Evolutionary conservation across 495 filamentous ascomycete species (phyloP).

Genomic region (Aspergillus leporis): DNA sequence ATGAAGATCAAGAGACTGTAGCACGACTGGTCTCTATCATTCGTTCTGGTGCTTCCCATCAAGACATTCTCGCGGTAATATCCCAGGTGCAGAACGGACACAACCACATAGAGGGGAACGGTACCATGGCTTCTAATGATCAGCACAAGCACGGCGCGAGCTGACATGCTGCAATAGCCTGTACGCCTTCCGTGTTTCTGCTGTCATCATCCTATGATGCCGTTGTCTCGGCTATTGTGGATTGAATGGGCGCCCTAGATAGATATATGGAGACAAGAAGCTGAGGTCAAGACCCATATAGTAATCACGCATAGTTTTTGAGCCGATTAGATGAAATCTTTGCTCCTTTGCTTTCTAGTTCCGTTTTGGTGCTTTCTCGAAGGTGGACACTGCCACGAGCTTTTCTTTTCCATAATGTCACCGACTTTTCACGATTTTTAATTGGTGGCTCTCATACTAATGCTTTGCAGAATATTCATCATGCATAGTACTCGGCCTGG

Average conservation of each 20-base stretch:
- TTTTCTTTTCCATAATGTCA: background rate
- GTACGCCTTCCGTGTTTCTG: background rate
- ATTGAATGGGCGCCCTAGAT: background rate
- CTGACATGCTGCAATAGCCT: background rate
- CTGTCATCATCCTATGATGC: background rate
- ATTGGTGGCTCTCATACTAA: background rate
- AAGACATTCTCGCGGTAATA: slow-evolving; percentile 30
- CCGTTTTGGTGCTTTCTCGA: background rate
- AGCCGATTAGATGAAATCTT: background rate
- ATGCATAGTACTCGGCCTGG: background rate
- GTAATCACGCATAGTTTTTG: background rate
- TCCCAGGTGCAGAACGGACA: slow-evolving; percentile 13
- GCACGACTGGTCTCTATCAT: slow-evolving; percentile 30
- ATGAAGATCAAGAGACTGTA: slow-evolving; percentile 27
- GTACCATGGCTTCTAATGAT: background rate
- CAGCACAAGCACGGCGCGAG: background rate
- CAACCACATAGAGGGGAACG: background rate
- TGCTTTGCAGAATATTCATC: background rate
- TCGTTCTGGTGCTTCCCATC: slow-evolving; percentile 35
- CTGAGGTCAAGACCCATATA: background rate
- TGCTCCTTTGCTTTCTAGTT: background rate
- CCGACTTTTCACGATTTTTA: background rate
- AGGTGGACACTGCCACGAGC: background rate
- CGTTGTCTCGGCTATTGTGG: background rate
- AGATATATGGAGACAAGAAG: background rate